Evolutionary conservation across 768 basidiomycete species (phyloP).

Genomic region (Boletus sp.): DNA sequence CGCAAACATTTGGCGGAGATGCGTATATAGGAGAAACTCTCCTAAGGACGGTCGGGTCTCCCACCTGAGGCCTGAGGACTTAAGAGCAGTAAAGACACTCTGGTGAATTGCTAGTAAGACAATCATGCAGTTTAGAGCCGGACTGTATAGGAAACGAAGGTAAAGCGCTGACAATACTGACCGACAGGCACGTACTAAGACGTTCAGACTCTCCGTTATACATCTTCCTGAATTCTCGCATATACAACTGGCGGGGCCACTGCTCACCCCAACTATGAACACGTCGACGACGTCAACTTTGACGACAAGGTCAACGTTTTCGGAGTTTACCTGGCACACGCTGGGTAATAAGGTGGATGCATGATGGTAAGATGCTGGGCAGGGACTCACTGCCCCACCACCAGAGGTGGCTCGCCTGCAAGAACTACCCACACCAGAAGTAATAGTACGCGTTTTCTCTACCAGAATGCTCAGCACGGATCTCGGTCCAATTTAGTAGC

Average conservation of each 20-base stretch:
- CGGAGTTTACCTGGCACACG: background rate
- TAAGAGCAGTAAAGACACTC: background rate
- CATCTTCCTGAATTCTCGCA: background rate
- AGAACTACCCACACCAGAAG: background rate
- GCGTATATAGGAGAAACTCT: background rate
- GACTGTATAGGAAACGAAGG: background rate
- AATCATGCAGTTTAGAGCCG: background rate
- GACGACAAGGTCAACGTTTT: background rate
- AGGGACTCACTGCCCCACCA: too few species aligned
- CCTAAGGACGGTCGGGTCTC: background rate
- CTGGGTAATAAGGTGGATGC: background rate
- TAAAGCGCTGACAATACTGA: background rate
- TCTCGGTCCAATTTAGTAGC: background rate
- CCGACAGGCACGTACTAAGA: background rate
- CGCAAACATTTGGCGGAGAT: background rate
- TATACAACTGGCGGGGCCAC: background rate
- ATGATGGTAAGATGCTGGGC: background rate
- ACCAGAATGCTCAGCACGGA: background rate
- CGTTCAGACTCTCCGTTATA: background rate
- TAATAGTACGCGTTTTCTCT: background rate
- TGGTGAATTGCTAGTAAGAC: background rate
- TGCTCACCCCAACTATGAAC: background rate
- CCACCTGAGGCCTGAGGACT: background rate
- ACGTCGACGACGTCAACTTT: background rate
- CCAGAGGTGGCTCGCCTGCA: background rate